A percentile compares a stretch with the other conserved stretches of the same genome.
These are phyloP conservation scores for Kodamaea fukazawae DNA, from an alignment of 805 yeast species.

Conservation along the genomic window DNA sequence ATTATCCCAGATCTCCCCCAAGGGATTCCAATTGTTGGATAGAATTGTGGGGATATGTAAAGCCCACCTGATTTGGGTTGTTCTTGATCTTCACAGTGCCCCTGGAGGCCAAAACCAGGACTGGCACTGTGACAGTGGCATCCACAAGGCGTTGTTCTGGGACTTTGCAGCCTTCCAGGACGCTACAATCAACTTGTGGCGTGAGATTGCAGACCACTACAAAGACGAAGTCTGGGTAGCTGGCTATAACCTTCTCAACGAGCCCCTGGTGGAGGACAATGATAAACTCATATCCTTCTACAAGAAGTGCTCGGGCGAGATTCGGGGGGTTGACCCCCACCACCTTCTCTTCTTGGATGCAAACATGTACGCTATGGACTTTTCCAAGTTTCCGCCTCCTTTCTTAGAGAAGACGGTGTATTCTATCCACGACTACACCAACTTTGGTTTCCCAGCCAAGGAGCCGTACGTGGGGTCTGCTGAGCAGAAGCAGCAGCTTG, in stretches of 20 bases:
- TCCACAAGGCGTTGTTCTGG: conserved; percentile 50
- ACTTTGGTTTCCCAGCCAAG: conserved; percentile 43
- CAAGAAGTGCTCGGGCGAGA: conserved; percentile 32
- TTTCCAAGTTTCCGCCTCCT: conserved; percentile 41
- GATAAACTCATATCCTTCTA: conserved; percentile 40
- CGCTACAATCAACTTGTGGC: conserved; percentile 45
- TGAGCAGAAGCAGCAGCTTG: conserved; percentile 34
- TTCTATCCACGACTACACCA: conserved; percentile 48
- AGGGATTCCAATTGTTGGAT: conserved; percentile 46
- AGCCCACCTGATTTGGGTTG: conserved; percentile 45
- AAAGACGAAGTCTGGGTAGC: conserved; percentile 49
- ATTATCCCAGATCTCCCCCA: conserved; percentile 39
- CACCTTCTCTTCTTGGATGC: conserved; percentile 51
- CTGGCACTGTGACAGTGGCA: conserved; percentile 50
- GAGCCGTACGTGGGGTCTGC: conserved; percentile 34
- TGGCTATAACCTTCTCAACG: conserved; percentile 55
- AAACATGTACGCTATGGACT: conserved; percentile 52
- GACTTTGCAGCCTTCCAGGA: conserved; percentile 49
- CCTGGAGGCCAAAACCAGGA: conserved; percentile 58
- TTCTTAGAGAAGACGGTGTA: conserved; percentile 46
- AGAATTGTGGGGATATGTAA: conserved; percentile 44
- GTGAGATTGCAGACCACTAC: conserved; percentile 43
- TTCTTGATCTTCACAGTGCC: conserved; percentile 47
- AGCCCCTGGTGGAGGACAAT: conserved; percentile 48
- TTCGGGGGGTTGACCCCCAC: conserved; percentile 45